Evolutionary conservation across 495 filamentous ascomycete genomes (phyloP), one percentile per base, ranked within the genome.

Genomic region (Aspergillus kassunensis): DNA sequence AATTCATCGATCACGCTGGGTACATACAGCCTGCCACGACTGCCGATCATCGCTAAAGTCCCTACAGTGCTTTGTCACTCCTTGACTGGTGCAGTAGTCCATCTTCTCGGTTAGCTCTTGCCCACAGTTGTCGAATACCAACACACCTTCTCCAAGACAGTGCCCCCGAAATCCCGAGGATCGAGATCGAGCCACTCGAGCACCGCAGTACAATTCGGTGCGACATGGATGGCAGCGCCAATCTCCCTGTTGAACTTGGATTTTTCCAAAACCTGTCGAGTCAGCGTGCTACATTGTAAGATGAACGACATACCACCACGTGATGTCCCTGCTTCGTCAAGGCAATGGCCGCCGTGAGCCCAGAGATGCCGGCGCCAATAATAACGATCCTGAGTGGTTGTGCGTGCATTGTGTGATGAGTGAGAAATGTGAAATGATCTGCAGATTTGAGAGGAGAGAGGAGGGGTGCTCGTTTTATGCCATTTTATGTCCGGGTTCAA

Each of bases 221-320:
- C 69, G 5, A 78, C 21, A 18, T 72, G 64, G 44, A 84, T 78
- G 13, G 79, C 79, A 2, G 80, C 80, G 2, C 80, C 80, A 6
- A 78, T 67, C 54, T 83, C 79, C 31, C 68, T 78, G n/a, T 72
- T 60, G 58, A 82, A 78, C 4, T 18, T 54, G 1, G 72, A 78
- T 19, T 73, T 78, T 53, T 84, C 80, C 43, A 74, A 67, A 21
- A 84, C 73, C 47, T 80, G 30, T 21, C 0, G 10, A 36, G 21
- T 30, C 37, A 34, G 9, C 19, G 30, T 2, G 27, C 10, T 5
- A 31, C 30, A 16, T 11, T 33, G 7, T 33, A 9, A 3, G 3
- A 23, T n/a, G n/a, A n/a, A n/a, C n/a, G 16, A 59, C 58, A 31
- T 53, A 69, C 60, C 29, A 64, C 57, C 24, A 67, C 68, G 9